Base-by-base conservation (phyloP, 768 basidiomycete genomes). In the Mycena epipterygia region DNA sequence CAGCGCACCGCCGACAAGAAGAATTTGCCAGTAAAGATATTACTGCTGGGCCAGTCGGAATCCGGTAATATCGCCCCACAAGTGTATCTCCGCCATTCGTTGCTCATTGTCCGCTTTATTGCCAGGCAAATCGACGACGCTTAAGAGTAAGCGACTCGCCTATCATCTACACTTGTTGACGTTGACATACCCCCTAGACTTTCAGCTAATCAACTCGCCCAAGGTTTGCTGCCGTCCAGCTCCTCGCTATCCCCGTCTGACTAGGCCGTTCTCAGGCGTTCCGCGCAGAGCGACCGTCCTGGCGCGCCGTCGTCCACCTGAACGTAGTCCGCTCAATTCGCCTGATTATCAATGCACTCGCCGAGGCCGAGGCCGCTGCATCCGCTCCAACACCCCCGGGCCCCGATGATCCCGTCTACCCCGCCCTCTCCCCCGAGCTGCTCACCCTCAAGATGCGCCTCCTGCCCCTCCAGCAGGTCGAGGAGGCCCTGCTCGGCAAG, bases 101-200 rank as follows among this genome's bases (percentile, higher is more conserved):
- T 60, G n/a, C 49, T 64, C 39, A 53, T 49, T n/a, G n/a, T n/a
- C 52, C 33, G n/a, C 33, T 25, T 5, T 11, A n/a, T n/a, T n/a
- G n/a, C n/a, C 46, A 23, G 89, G 89, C 57, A 89, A 90, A 78
- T 88, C 87, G 3, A 90, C 89, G 1, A 89, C 89, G 3, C 82
- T 90, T 48, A 87, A 89, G 75, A 89, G 88, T 88, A 78, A 68
- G 87, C 82, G 11, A 1, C 30, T 13, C 41, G 6, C 35, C 19
- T 52, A 23, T 60, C 30, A 56, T 49, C 11, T 21, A 16, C 29
- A 16, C 30, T 53, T 16, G n/a, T 33, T 23, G 13, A 25, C n/a
- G n/a, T n/a, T 27, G 7, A 29, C 48, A 42, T 19, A 9, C 48
- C 49, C 29, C 49, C 58, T 65, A 84, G 83, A 84, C 70, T 84